Base-by-base conservation (phyloP, 2,329 filamentous ascomycete species). In the Leptographium procerum region DNA sequence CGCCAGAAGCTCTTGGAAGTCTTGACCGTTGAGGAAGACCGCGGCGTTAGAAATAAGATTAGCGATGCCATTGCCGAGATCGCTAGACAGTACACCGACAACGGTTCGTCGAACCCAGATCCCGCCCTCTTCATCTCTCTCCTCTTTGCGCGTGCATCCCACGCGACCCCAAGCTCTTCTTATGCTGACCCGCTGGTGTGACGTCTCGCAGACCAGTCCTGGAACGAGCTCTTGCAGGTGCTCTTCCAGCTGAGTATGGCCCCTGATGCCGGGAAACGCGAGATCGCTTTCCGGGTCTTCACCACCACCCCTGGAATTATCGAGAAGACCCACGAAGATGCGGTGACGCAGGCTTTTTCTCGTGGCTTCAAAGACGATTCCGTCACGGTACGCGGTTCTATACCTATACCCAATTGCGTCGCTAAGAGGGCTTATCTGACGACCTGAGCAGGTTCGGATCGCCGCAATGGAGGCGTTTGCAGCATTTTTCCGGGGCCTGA, bases 21-120 rank as follows among this genome's bases (percentile, higher is more conserved):
- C 56, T 78, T 96, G 57, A 83, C 83, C 59, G 78, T 77, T 61
- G 94, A 97, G 74, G 76, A 82, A 26, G 82, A 88, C 62, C 81
- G 85, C 61, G 77, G 82, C 45, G 88, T 96, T 52, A 82, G 94
- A 67, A 94, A 96, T 76, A 99, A 99, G 74, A 88, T 97, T 69
- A 94, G 91, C 66, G 94, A 99, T 73, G 91, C 92, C n/a, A 88
- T 97, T 62, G 94, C 94, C 28, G 94, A 99, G 73, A 80, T 99
- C 61, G 94, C 92, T 51, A 85, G 94, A 67, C 91, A 99, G 75
- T 96, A 96, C 73, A 88, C 89, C 51, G 94, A 97, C 67, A 90
- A 88, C 68, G 86, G 90, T 95, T 79, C 71, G 85, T 76, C 59
- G 13, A 16, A 14, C 47, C 19, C 22, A 10, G 4, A 14, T 7